These are phyloP conservation scores for Voacanga thouarsii DNA, from an alignment of 257 asterid species.

Conservation along the genomic window DNA sequence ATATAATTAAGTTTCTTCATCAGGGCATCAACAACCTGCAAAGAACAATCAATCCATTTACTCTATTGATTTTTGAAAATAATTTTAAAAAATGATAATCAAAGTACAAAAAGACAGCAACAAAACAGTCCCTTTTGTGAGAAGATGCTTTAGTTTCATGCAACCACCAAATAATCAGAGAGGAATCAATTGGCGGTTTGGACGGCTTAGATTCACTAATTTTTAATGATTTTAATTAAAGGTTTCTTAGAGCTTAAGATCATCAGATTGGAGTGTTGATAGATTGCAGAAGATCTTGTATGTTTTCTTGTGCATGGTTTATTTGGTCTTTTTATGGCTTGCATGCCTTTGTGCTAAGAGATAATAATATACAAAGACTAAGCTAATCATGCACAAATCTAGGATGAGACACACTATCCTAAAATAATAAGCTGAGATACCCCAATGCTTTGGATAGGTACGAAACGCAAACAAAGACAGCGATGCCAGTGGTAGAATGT, in stretches of 20 bases:
- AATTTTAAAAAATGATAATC: slow-evolving; percentile 4
- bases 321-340: slow-evolving; percentile 24
- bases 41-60: not conserved
- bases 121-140: slow-evolving; percentile 14
- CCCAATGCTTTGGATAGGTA: slow-evolving; percentile 6
- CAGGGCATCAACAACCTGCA: slow-evolving; percentile 54
- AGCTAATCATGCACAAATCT: slow-evolving; percentile 2
- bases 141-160: slow-evolving; percentile 15
- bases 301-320: slow-evolving; percentile 36
- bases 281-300: slow-evolving; percentile 38
- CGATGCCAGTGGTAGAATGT: slow-evolving; percentile 35
- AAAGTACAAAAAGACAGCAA: slow-evolving; percentile 13
- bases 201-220: slow-evolving; percentile 20
- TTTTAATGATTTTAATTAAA: slow-evolving; percentile 7
- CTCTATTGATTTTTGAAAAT: not conserved
- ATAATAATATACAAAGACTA: not conserved
- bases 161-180: slow-evolving; percentile 14
- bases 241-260: slow-evolving; percentile 16
- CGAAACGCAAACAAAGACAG: slow-evolving; percentile 23
- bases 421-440: not conserved
- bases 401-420: not conserved
- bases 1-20: slow-evolving; percentile 49
- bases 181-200: slow-evolving; percentile 23
- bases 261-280: slow-evolving; percentile 8
- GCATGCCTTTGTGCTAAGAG: not conserved